phyloP scores from a whole-genome alignment of 2,329 filamentous ascomycete genomes.

The Metarhizium anisopliae region DNA sequence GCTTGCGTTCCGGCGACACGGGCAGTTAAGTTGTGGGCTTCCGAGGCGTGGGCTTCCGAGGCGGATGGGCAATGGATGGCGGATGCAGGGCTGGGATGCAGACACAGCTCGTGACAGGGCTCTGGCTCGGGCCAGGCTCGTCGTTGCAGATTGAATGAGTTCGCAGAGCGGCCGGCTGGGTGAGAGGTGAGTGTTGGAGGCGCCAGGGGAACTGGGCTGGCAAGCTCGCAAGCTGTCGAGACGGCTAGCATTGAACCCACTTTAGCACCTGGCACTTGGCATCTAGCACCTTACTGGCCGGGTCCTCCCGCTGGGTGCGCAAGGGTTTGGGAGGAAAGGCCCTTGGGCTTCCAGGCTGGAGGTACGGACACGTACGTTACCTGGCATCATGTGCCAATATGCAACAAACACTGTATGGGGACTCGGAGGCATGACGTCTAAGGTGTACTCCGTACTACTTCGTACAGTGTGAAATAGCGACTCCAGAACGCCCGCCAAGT shows the following conservation, averaged over 20 bases:
- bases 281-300: conserved; percentile 1
- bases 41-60: no score
- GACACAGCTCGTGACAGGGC: background rate
- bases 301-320: conserved; percentile 5
- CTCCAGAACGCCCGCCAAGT: background rate
- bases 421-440: background rate
- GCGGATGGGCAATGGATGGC: background rate
- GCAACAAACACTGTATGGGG: no score
- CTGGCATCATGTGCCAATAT: background rate
- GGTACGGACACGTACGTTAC: background rate
- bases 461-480: background rate
- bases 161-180: background rate
- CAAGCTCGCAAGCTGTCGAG: background rate
- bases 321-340: background rate
- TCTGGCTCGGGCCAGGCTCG: background rate
- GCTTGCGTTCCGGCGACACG: background rate
- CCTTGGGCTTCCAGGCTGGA: no score
- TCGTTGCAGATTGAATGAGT: background rate
- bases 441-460: no score
- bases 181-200: no score
- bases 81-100: background rate
- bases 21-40: background rate
- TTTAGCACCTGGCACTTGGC: background rate
- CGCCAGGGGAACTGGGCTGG: background rate
- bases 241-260: background rate